Evolutionary conservation across 495 filamentous ascomycete species (phyloP).

Genomic region (Hypomontagnella monticulosa): DNA sequence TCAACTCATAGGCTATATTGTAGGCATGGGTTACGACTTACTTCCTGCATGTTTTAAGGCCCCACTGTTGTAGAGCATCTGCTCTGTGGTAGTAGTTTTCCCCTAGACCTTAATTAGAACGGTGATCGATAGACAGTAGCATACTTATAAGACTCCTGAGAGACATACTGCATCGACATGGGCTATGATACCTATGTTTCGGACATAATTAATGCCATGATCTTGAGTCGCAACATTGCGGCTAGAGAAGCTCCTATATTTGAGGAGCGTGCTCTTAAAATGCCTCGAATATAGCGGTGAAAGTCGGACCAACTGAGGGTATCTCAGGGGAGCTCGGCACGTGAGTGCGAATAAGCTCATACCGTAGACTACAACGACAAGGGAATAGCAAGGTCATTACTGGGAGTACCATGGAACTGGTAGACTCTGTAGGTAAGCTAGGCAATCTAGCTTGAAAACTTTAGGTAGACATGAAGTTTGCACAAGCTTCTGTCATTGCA

Average conservation of each 20-base stretch:
- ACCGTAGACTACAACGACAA: slow-evolving; percentile 23
- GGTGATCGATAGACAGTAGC: slow-evolving; percentile 16
- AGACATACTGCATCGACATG: slow-evolving; percentile 91
- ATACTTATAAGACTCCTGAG: not conserved
- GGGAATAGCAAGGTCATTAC: slow-evolving; percentile 14
- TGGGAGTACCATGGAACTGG: not conserved
- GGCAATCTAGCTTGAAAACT: too few relatives aligned
- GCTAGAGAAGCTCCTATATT: slow-evolving; percentile 22
- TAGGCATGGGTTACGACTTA: slow-evolving; percentile 49
- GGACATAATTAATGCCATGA: slow-evolving; percentile 61
- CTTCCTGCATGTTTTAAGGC: slow-evolving; percentile 86
- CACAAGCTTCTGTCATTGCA: not conserved
- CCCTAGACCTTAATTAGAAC: slow-evolving; percentile 61
- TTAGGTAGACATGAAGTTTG: not conserved
- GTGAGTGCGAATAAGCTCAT: slow-evolving; percentile 41
- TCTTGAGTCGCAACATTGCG: slow-evolving; percentile 39
- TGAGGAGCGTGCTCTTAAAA: slow-evolving; percentile 12
- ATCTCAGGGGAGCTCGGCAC: slow-evolving; percentile 41
- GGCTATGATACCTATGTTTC: slow-evolving; percentile 99
- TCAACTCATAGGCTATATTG: not conserved
- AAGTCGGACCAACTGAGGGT: slow-evolving; percentile 28
- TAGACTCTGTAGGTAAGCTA: too few relatives aligned
- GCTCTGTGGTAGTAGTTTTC: slow-evolving; percentile 99
- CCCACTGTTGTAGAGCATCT: slow-evolving; percentile 98
- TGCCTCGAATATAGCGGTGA: slow-evolving; percentile 14